Percentiles rank a stretch among this genome's conserved stretches.
phyloP scores from a whole-genome alignment of 2,329 filamentous ascomycete genomes.

The Keithomyces neogunnii region DNA sequence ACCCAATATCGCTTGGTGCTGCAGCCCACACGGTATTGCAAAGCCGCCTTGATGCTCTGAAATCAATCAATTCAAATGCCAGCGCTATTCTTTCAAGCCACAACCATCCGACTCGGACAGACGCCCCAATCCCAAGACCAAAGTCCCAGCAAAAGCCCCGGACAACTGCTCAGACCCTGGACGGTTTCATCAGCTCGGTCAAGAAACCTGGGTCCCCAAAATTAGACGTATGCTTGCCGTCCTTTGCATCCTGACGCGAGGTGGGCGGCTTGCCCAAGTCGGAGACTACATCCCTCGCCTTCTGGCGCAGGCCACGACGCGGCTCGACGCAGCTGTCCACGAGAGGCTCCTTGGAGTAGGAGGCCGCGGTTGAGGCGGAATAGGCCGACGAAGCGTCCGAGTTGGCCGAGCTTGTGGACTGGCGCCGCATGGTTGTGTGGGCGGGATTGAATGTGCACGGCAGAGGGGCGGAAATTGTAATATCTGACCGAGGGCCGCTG shows the following conservation, averaged over 20 bases:
- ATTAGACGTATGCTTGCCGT: conserved; percentile 19
- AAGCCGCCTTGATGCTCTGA: too few species aligned
- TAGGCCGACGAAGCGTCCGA: conserved; percentile 22
- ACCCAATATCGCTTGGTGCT: too few species aligned
- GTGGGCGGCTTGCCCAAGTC: conserved; percentile 25
- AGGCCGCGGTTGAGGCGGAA: conserved; percentile 22
- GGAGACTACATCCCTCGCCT: conserved; percentile 23
- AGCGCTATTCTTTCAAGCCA: too few species aligned
- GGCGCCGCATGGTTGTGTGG: conserved; percentile 13
- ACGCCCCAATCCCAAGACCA: neutral
- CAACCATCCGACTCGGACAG: too few species aligned
- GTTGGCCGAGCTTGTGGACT: conserved; percentile 17
- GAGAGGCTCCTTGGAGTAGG: conserved; percentile 17
- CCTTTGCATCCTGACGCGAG: conserved; percentile 21
- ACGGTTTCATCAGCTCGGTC: conserved; percentile 11
- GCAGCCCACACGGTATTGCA: too few species aligned
- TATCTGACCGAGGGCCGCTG: too few species aligned
- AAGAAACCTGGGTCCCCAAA: conserved; percentile 20
- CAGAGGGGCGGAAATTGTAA: too few species aligned
- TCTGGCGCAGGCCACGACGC: conserved; percentile 21
- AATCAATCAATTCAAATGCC: too few species aligned
- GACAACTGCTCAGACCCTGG: neutral
- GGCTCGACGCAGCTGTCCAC: conserved; percentile 3
- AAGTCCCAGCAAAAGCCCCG: neutral
- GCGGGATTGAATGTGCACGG: neutral